phyloP scores from a whole-genome alignment of 805 yeast species.

The Cyberlindnera mycetangii region DNA sequence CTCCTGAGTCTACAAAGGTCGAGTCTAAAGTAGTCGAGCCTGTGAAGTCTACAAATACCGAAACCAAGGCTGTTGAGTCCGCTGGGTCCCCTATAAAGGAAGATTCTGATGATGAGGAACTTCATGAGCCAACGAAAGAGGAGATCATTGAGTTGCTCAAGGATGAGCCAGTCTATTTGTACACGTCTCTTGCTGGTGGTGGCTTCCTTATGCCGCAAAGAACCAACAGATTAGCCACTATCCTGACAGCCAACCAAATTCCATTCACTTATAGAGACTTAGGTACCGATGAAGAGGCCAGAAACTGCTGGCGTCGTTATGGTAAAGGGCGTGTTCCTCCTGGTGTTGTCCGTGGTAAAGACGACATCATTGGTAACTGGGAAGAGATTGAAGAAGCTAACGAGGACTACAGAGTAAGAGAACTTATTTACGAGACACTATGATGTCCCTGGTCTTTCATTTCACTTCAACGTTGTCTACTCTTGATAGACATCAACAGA shows the following conservation, averaged over 20 bases:
- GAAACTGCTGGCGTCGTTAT: slow-evolving; percentile 77
- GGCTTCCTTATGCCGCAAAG: slow-evolving; percentile 76
- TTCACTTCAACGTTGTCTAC: background rate
- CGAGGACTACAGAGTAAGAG: slow-evolving; percentile 67
- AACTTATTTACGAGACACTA: slow-evolving; percentile 62
- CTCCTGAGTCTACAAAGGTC: no score
- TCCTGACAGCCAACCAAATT: slow-evolving; percentile 70
- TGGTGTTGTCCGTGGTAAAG: slow-evolving; percentile 79
- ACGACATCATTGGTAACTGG: slow-evolving; percentile 82
- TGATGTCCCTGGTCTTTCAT: slow-evolving; percentile 22
- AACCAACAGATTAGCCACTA: slow-evolving; percentile 72
- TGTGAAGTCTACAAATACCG: no score
- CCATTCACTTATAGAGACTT: slow-evolving; percentile 69
- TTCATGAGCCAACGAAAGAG: slow-evolving; percentile 29
- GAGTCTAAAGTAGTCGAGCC: no score
- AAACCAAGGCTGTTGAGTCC: background rate
- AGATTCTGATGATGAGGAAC: slow-evolving; percentile 17
- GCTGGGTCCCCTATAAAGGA: background rate
- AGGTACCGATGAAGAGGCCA: slow-evolving; percentile 86
- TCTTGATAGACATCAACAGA: background rate
- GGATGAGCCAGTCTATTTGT: slow-evolving; percentile 65
- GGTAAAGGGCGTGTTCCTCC: slow-evolving; percentile 74
- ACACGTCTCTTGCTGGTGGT: slow-evolving; percentile 82
- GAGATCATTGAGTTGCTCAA: slow-evolving; percentile 28
- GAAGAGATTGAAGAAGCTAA: slow-evolving; percentile 83